These are phyloP conservation scores for Ustilago shanxiensis DNA, from an alignment of 1,284 basidiomycete genomes.

Conservation along the genomic window DNA sequence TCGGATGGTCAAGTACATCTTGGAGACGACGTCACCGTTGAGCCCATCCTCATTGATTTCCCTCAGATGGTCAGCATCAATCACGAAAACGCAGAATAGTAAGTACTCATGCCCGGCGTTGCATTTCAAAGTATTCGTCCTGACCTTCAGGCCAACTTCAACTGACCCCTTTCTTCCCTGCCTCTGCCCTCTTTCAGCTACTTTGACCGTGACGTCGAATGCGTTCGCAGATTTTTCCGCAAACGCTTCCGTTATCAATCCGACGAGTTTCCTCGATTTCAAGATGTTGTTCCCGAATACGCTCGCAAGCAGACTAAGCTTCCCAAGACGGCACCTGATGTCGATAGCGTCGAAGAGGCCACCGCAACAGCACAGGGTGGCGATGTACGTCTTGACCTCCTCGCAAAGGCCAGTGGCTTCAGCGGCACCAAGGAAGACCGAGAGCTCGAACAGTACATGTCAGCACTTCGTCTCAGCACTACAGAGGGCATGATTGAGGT, in stretches of 20 bases:
- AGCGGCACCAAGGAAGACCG: constrained; percentile 52
- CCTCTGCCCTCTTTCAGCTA: constrained; percentile 77
- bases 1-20: constrained; percentile 78
- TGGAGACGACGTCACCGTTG: constrained; percentile 79
- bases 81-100: constrained; percentile 97
- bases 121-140: too few relatives aligned
- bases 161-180: constrained; percentile 5
- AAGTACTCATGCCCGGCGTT: constrained; percentile 71
- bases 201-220: constrained; percentile 97
- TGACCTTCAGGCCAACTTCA: background rate
- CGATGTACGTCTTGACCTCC: constrained; percentile 55
- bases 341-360: constrained; percentile 10
- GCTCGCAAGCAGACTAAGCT: constrained; percentile 37
- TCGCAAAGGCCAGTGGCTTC: constrained; percentile 65
- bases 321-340: constrained; percentile 22
- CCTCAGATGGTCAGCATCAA: constrained; percentile 99
- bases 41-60: constrained; percentile 96
- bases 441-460: constrained; percentile 61
- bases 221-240: constrained; percentile 92
- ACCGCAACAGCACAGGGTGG: background rate
- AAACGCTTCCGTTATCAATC: constrained; percentile 94
- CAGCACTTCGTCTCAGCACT: constrained; percentile 43
- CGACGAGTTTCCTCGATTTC: constrained; percentile 78
- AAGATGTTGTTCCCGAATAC: constrained; percentile 52
- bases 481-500: constrained; percentile 45